Base-by-base conservation (phyloP, 148 eudicot genomes). In the Rhododendron ferrugineum region DNA sequence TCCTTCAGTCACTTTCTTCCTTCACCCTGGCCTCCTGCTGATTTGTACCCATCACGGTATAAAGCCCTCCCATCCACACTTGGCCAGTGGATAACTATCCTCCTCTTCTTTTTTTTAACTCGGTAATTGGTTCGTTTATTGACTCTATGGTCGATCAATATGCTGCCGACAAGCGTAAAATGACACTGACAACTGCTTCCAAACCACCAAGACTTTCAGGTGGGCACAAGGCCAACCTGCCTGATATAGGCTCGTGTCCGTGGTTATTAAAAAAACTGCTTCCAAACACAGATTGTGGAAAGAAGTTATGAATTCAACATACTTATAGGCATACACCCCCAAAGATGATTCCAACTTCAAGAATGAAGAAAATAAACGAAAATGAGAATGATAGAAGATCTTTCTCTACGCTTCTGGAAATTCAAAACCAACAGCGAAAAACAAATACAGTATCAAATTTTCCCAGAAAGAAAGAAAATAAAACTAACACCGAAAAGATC, bases 1-100 rank as follows among this genome's bases (percentile, higher is more conserved):
- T 34, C 76, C 78, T 74, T 36, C 44, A 36, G 78, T 16, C 78
- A 74, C 23, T 37, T 37, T 40, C 78, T 74, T 73, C 49, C 79
- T 20, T 77, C 80, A 44, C 80, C 52, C 80, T 77, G 80, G 52
- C 30, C 52, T 42, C 49, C 50, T 74, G 47, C 78, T 74, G 26
- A 74, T 37, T 74, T 34, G 78, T 2, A 37, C 46, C 47, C 46
- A 77, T 77, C 50, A 23, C 80, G 20, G 47, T 28, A 28, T 76
- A 42, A 42, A 40, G 50, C 30, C n/a, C 32, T 77, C 23, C 79
- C 49, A 23, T 46, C n/a, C 50, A 77, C 13, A 23, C 52, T 77
- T 9, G 10, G 46, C 80, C 28, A 22, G 52, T 77, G 80, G 80
- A 77, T 40, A 42, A 9, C 79, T 22, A n/a, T 20, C 80, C 52